Evolutionary conservation across 805 yeast species (phyloP), one percentile per base, ranked within the genome.

Genomic region (Saccharomycopsis sp.): DNA sequence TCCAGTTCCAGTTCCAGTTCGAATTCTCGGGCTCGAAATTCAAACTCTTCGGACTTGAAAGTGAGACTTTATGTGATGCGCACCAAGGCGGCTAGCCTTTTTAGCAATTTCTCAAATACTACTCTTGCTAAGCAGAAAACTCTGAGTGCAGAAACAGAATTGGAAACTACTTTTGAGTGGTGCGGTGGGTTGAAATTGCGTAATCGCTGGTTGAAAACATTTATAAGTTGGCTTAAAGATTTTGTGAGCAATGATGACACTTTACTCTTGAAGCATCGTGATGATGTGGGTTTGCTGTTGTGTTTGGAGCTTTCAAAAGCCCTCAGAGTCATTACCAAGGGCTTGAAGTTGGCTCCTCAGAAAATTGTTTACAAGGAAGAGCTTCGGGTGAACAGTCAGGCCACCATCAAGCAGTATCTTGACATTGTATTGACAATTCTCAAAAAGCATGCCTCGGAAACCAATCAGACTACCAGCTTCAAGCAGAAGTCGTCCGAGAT

Each of bases 401-500:
- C 27, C 5, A 36, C 39, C 27, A 21, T 35, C 31, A 38, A 41
- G 22, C 13, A 38, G 22, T 27, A 45, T 29, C 30, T 42, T 17
- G 17, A 20, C 7, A 26, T 39, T 30, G 32, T 42, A 20, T 30
- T 32, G 3, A 6, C 35, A 2, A 21, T 8, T 18, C 20, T 31
- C 23, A 21, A 30, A 13, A 19, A 32, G 31, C 15, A 18, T 22
- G 47, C 64, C 68, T 36, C 53, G 62, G 25, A 63, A 62, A 7
- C 70, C 69, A 50, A 63, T 65, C 34, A 19, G 34, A 21, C n/a
- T 8, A 62, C 61, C 44, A 66, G 66, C 45, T 71, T 70, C 48
- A 60, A 71, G 50, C 81, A 77, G 52, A 78, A 80, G 51, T 62
- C 74, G 7, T 63, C 70, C 17, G 57, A 62, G 6, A 65, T 84